phyloP scores from a whole-genome alignment of 257 asterid genomes.

The Gentiana straminea region DNA sequence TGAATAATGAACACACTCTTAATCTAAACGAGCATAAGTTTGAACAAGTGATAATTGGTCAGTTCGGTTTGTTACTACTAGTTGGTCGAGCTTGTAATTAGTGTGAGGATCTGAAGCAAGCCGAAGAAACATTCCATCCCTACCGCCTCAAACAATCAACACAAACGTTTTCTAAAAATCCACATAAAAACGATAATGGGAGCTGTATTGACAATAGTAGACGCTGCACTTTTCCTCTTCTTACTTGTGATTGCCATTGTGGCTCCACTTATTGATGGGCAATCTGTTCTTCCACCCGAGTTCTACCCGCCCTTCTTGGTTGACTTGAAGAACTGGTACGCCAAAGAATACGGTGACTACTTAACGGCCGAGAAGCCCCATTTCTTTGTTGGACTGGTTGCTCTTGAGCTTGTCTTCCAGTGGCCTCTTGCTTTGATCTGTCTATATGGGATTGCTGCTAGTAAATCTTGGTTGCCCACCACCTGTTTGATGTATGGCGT shows the following conservation, averaged over 20 bases:
- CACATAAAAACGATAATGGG: slow-evolving; percentile 27
- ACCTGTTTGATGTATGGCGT: slow-evolving; percentile 79
- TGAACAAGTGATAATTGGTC: too few relatives aligned
- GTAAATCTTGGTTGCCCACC: slow-evolving; percentile 71
- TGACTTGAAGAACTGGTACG: slow-evolving; percentile 61
- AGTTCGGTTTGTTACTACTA: too few relatives aligned
- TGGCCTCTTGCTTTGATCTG: slow-evolving; percentile 71
- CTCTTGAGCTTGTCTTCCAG: slow-evolving; percentile 75
- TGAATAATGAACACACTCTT: too few relatives aligned
- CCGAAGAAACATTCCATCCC: too few relatives aligned
- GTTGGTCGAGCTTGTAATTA: too few relatives aligned
- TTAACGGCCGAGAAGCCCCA: slow-evolving; percentile 61
- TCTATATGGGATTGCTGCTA: slow-evolving; percentile 54
- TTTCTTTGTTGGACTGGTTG: slow-evolving; percentile 72
- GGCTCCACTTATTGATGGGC: slow-evolving; percentile 78
- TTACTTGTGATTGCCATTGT: slow-evolving; percentile 54
- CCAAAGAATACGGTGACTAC: slow-evolving; percentile 54
- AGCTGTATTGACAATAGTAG: slow-evolving; percentile 38
- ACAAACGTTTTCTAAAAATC: too few relatives aligned
- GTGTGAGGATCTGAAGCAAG: too few relatives aligned
- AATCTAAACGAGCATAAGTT: too few relatives aligned
- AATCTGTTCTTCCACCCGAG: slow-evolving; percentile 44
- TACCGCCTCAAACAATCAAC: too few relatives aligned
- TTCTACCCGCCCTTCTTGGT: slow-evolving; percentile 47
- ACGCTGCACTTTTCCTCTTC: slow-evolving; percentile 46